Percentiles rank a stretch among this genome's conserved stretches.
Evolutionary conservation across 2,329 filamentous ascomycete genomes (phyloP).

Genomic region (Stachybotrys echinatus): DNA sequence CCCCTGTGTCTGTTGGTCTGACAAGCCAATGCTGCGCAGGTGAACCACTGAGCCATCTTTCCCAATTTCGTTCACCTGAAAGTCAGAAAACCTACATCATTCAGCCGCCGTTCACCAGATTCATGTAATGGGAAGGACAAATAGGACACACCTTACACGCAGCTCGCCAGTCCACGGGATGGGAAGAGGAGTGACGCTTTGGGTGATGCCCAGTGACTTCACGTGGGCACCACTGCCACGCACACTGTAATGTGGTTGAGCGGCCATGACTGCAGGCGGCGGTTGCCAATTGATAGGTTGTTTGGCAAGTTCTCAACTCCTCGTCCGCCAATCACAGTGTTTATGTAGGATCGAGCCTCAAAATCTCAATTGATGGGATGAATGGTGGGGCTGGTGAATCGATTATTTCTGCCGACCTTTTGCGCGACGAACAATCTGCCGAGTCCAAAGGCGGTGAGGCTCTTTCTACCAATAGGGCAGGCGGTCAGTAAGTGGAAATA

Average conservation of each 20-base stretch:
- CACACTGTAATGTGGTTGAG: conserved; percentile 20
- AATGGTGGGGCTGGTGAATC: too few species aligned
- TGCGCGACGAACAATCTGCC: neutral
- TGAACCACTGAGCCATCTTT: conserved; percentile 73
- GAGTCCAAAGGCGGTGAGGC: neutral
- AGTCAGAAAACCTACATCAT: conserved; percentile 83
- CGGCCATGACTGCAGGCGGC: conserved; percentile 24
- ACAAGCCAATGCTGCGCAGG: conserved; percentile 44
- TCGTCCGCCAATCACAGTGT: neutral
- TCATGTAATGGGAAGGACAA: too few species aligned
- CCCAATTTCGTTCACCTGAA: conserved; percentile 84
- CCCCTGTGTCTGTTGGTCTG: conserved; percentile 3
- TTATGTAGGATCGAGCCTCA: neutral
- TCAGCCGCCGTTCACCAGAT: too few species aligned
- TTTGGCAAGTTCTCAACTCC: too few species aligned
- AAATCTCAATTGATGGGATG: neutral
- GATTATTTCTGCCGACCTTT: too few species aligned
- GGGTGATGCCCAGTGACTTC: conserved; percentile 31
- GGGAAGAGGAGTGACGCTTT: conserved; percentile 30
- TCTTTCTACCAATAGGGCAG: neutral
- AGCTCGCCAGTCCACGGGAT: conserved; percentile 34
- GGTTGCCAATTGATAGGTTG: too few species aligned
- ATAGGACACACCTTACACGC: conserved; percentile 30
- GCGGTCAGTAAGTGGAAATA: neutral
- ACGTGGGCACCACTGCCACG: conserved; percentile 26